Base-by-base conservation (phyloP, 805 yeast species). In the Cyberlindnera japonica region DNA sequence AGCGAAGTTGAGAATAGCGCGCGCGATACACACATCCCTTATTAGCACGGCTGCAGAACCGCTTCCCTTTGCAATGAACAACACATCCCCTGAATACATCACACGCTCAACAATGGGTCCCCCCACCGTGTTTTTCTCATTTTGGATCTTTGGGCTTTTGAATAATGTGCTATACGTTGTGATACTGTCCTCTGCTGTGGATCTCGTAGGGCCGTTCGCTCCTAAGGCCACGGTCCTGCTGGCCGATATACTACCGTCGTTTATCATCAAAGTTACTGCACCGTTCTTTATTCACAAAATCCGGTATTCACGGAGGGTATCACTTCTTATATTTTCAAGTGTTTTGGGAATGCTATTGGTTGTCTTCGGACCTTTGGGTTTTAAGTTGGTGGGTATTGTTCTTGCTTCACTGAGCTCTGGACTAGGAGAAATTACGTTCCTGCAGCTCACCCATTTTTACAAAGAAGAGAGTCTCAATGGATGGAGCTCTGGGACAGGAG, bases 401-500 rank as follows among this genome's bases (percentile, higher is more conserved):
- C 54, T 90, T 49, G 96, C 97, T 0, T 86, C 96, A 1, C 49
- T 77, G 3, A 81, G 95, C 14, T 82, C 95, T 0, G 98, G 98
- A 0, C 63, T 90, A 18, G 99, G 99, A 0, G 99, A 91, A 58
- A 67, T 85, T 6, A 86, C 96, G 0, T 91, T 91, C 50, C 63
- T 91, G 31, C 95, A 86, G 58, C 64, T 91, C 60, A 87, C 96
- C 1, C 96, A 90, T 57, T 82, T 69, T 52, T 88, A 79, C 59
- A 72, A 69, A 15, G 68, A 69, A 14, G 50, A 58, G n/a, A 69
- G 95, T 4, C 66, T 91, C 33, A 78, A 81, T 36, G 97, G 95
- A 1, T 91, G 95, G 78, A 84, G 95, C 16, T 76, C 89, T 7
- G 99, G 99, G 1, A 91, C 98, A 0, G 98, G 99, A 3, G 95